Conservation (phyloP, 2,329 filamentous ascomycete genomes). For the Penicillium sp. region DNA sequence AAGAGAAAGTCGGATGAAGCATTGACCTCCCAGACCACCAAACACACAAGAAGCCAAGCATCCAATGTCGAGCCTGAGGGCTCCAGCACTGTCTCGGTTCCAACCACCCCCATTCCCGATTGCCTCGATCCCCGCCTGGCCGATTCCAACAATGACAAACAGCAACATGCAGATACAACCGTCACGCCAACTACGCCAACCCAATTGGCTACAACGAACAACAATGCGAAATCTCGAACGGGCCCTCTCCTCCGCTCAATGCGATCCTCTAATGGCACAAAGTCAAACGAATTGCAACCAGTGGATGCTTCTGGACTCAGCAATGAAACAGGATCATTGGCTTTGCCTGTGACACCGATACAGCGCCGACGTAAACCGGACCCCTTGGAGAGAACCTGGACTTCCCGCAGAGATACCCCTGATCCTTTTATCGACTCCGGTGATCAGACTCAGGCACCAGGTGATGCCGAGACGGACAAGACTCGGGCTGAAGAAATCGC, state of each 20-base stretch:
- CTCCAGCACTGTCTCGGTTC: neutral
- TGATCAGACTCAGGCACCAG: constrained; percentile 2
- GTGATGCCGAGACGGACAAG: constrained; percentile 28
- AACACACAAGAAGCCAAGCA: constrained; percentile 7
- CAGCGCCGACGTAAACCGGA: neutral
- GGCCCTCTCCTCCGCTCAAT: neutral
- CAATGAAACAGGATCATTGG: neutral
- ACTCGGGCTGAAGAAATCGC: constrained; percentile 39
- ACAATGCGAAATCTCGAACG: neutral
- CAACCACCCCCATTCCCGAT: constrained; percentile 14
- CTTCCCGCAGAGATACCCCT: constrained; percentile 9
- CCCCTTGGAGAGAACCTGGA: neutral
- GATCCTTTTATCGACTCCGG: constrained; percentile 22
- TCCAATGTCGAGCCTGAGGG: neutral
- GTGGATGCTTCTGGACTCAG: neutral
- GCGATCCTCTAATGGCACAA: neutral
- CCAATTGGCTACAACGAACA: neutral
- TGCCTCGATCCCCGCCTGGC: constrained; percentile 34
- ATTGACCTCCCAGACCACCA: constrained; percentile 1
- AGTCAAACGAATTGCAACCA: neutral
- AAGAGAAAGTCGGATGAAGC: constrained; percentile 43
- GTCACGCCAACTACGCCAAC: constrained; percentile 6
- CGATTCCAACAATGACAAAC: constrained; percentile 12
- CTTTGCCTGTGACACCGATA: constrained; percentile 17
- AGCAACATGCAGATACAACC: neutral